Evolutionary conservation across 495 filamentous ascomycete genomes (phyloP).

Genomic region (Hypoxylon intermedium): DNA sequence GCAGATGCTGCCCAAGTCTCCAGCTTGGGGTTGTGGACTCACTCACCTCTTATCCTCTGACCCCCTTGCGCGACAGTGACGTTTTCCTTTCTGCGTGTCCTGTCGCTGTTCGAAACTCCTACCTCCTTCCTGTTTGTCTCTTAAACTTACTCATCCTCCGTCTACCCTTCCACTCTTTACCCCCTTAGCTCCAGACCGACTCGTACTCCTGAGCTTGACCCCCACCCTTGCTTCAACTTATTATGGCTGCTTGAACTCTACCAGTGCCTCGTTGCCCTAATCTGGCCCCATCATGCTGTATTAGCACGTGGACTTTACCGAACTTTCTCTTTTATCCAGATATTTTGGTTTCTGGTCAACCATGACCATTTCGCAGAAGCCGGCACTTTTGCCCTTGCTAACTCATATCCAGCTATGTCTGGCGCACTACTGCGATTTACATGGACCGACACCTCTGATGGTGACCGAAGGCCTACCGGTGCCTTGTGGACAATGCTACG

Average conservation of each 20-base stretch:
- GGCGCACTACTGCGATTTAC: conserved; percentile 95
- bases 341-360: conserved; percentile 2
- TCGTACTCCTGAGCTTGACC: conserved; percentile 19
- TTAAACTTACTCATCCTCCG: conserved; percentile 22
- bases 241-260: conserved; percentile 9
- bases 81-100: conserved; percentile 22
- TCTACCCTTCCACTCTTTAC: conserved; percentile 5
- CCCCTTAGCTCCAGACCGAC: conserved; percentile 16
- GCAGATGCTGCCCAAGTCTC: conserved; percentile 32
- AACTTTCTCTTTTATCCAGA: neutral
- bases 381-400: conserved; percentile 45
- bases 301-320: conserved; percentile 26
- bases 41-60: conserved; percentile 7
- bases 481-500: conserved; percentile 76
- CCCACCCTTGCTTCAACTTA: conserved; percentile 18
- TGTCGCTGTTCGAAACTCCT: conserved; percentile 21
- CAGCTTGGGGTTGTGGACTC: conserved; percentile 23
- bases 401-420: conserved; percentile 77
- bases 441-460: conserved; percentile 93
- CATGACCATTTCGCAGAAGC: conserved; percentile 38
- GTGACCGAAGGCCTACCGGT: conserved; percentile 88
- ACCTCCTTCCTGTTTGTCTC: conserved; percentile 29
- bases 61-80: conserved; percentile 39
- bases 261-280: conserved; percentile 11
- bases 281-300: conserved; percentile 12